Percentiles rank a stretch among this genome's conserved stretches.
Conservation (phyloP, 768 basidiomycete species). For the Amanita phalloides region DNA sequence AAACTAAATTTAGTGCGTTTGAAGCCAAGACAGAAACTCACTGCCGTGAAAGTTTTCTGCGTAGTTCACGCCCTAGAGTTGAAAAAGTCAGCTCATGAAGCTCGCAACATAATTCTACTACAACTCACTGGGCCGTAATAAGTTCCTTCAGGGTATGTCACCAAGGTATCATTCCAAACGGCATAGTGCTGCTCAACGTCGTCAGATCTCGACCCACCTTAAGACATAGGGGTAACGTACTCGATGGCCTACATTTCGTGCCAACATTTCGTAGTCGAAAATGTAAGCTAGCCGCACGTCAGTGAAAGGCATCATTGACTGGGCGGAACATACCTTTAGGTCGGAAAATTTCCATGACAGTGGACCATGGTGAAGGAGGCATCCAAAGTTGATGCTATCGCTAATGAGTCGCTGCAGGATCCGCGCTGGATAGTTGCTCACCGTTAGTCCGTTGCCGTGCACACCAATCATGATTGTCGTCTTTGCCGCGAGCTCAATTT, state of each 20-base stretch:
- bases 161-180: conserved; percentile 54
- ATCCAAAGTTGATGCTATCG: conserved; percentile 50
- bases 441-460: conserved; percentile 62
- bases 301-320: neutral
- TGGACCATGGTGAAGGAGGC: conserved; percentile 48
- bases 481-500: conserved; percentile 46
- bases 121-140: conserved; percentile 16
- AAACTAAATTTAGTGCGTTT: neutral
- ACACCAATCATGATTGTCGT: conserved; percentile 60
- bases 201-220: neutral
- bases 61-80: conserved; percentile 16
- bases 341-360: conserved; percentile 62
- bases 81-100: conserved; percentile 24
- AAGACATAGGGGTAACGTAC: conserved; percentile 10
- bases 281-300: conserved; percentile 14
- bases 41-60: conserved; percentile 13
- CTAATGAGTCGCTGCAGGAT: neutral
- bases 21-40: conserved; percentile 7
- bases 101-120: neutral
- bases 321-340: conserved; percentile 28
- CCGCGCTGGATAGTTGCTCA: conserved; percentile 8
- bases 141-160: conserved; percentile 21
- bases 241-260: conserved; percentile 30
- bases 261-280: conserved; percentile 31
- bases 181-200: conserved; percentile 34